Evolutionary conservation across 2,329 filamentous ascomycete genomes (phyloP), one percentile per base, ranked within the genome.

Genomic region (Macrophomina pseudophaseolina): DNA sequence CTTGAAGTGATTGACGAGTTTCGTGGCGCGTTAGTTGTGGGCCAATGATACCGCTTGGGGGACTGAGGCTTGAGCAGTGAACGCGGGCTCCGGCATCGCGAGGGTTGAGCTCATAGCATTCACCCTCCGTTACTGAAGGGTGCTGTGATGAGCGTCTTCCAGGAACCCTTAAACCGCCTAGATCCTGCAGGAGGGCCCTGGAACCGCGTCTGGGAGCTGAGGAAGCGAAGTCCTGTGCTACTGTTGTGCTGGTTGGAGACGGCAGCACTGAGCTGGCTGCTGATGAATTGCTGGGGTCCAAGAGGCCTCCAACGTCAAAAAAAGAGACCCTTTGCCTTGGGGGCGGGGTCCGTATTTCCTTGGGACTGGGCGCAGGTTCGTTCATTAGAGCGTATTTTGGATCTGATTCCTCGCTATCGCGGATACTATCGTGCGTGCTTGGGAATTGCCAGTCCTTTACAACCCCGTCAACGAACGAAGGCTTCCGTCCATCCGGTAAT

Each of bases 291-390:
- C 44, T 62, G 11, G 58, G 42, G 5, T 90, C 87, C 0, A 96
- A 80, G 0, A 97, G 80, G 0, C 91, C 92, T 28, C 93, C 93
- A 1, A 93, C 90, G 71, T 97, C 94, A 72, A 94, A 93, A 76
- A 97, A 94, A 0, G 91, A 92, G 4, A 95, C 87, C 54, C 85
- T 83, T 4, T 86, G 82, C 4, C 87, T 84, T 40, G 58, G n/a
- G 9, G 75, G 42, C 16, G 42, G 71, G 9, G 79, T 75, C 3
- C 79, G 80, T 64, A 80, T 79, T 60, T 78, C 80, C 53, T 70
- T 75, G 30, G 76, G 79, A 67, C 76, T 77, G 53, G 80, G 74
- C 52, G 78, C 74, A 30, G 79, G 72, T 49, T 79, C 53, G 23
- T 58, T 44, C 42, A 62, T 28, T 4, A 74, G 68, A 5, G 69